Conservation (phyloP, 2,329 filamentous ascomycete genomes). For the Microcera coccophila region DNA sequence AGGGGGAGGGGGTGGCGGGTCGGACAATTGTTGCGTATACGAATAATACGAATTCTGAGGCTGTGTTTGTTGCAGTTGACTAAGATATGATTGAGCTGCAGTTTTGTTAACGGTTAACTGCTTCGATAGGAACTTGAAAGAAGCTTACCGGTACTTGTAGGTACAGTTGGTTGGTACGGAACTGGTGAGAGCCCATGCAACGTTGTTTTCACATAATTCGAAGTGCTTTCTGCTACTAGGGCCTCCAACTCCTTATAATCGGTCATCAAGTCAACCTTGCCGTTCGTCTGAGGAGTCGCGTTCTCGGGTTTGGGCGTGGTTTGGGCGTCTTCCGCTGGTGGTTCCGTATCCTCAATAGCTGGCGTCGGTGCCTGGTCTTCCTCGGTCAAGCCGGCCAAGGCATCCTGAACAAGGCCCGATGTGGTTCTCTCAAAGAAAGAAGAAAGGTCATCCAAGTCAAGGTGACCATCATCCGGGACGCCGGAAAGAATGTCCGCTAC, state of each 20-base stretch:
- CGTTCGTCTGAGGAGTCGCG: constrained; percentile 24
- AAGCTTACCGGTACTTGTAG: constrained; percentile 36
- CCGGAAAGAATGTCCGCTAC: constrained; percentile 27
- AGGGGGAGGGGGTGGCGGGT: constrained; percentile 29
- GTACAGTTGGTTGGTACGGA: constrained; percentile 41
- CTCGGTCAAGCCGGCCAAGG: constrained; percentile 36
- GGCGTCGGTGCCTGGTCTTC: constrained; percentile 17
- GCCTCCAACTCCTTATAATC: constrained; percentile 44
- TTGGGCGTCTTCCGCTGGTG: constrained; percentile 20
- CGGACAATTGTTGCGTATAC: constrained; percentile 35
- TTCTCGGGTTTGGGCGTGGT: constrained; percentile 23
- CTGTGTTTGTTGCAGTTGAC: constrained; percentile 37
- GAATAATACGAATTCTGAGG: constrained; percentile 35
- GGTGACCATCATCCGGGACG: constrained; percentile 26
- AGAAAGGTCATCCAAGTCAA: constrained; percentile 40
- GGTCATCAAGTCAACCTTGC: constrained; percentile 32
- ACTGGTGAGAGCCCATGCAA: constrained; percentile 41
- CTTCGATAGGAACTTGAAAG: constrained; percentile 2
- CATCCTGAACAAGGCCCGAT: constrained; percentile 39
- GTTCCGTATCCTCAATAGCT: constrained; percentile 20
- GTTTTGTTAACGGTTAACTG: constrained; percentile 31
- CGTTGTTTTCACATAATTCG: constrained; percentile 43
- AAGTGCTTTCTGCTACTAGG: constrained; percentile 42
- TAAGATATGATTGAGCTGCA: constrained; percentile 35
- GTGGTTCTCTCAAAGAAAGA: constrained; percentile 43